Percentiles rank a stretch among this genome's conserved stretches.
Conservation (phyloP, 2,329 filamentous ascomycete species). For the Colletotrichum sp. region DNA sequence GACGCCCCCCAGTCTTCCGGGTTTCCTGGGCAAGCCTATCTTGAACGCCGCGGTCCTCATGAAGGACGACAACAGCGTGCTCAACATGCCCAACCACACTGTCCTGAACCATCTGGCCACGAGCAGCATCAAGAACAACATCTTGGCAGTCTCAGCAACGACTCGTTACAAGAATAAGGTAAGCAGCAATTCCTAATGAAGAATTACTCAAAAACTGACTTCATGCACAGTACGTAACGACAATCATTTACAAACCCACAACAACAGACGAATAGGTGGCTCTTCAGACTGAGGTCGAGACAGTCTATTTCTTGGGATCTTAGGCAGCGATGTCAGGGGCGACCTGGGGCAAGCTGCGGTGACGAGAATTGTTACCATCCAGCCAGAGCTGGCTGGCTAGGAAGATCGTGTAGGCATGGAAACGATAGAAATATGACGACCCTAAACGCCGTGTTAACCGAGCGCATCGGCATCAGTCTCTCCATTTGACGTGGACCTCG, state of each 20-base stretch:
- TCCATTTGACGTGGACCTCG: slow-evolving; percentile 81
- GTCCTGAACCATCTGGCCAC: slow-evolving; percentile 96
- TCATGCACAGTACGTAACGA: slow-evolving; percentile 82
- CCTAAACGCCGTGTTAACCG: background rate
- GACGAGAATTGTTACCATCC: background rate
- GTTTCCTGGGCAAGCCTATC: slow-evolving; percentile 93
- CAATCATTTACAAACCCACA: slow-evolving; percentile 95
- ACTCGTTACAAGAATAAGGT: slow-evolving; percentile 98
- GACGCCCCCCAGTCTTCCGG: slow-evolving; percentile 82
- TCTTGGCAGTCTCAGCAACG: slow-evolving; percentile 92
- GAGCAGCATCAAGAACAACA: slow-evolving; percentile 96
- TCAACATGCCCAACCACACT: slow-evolving; percentile 97
- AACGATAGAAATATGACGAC: slow-evolving; percentile 1
- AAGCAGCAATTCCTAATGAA: slow-evolving; percentile 25
- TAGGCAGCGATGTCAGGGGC: background rate
- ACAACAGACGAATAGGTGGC: slow-evolving; percentile 52
- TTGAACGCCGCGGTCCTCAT: slow-evolving; percentile 89
- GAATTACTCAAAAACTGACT: slow-evolving; percentile 24
- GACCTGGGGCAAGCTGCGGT: background rate
- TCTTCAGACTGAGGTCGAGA: background rate
- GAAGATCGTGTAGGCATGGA: background rate
- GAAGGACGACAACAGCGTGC: slow-evolving; percentile 97
- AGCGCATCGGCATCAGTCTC: slow-evolving; percentile 52
- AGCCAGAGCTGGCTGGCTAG: background rate
- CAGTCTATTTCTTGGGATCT: background rate